phyloP scores from a whole-genome alignment of 768 basidiomycete genomes.

The Psilocybe subaeruginosa region DNA sequence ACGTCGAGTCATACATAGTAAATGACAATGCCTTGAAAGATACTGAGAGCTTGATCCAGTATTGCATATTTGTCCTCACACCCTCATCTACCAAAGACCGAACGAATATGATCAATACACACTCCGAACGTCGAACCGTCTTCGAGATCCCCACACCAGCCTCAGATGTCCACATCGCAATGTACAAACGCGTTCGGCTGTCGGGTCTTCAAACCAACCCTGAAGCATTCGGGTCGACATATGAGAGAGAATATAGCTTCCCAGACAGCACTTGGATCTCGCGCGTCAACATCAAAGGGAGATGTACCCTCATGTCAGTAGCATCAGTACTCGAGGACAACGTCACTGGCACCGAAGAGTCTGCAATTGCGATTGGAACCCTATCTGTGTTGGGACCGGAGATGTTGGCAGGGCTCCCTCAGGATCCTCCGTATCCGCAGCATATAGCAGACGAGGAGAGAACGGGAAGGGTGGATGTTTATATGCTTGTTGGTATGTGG shows the following conservation, averaged over 20 bases:
- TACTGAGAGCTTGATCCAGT: too few species aligned
- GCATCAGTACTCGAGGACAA: too few species aligned
- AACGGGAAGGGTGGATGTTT: background rate
- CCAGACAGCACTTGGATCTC: slow-evolving; percentile 3
- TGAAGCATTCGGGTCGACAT: slow-evolving; percentile 16
- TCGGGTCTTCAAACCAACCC: slow-evolving; percentile 8
- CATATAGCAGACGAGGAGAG: background rate
- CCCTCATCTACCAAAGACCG: too few species aligned
- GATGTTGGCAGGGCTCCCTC: slow-evolving; percentile 1
- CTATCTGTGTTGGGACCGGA: slow-evolving; percentile 5
- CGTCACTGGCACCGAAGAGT: background rate
- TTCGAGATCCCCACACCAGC: slow-evolving; percentile 10
- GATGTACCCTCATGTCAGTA: slow-evolving; percentile 8
- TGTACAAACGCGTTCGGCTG: slow-evolving; percentile 11
- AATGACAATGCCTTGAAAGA: too few species aligned
- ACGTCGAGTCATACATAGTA: too few species aligned
- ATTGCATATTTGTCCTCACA: too few species aligned
- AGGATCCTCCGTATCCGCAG: background rate
- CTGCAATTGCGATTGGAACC: slow-evolving; percentile 10
- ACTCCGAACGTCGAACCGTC: background rate
- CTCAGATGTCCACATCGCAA: background rate
- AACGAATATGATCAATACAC: too few species aligned
- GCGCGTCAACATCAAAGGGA: slow-evolving; percentile 6
- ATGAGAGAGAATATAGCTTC: background rate
- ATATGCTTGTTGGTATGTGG: slow-evolving; percentile 19